Percentiles rank a stretch among this genome's conserved stretches.
Conservation (phyloP, 1,139 yeast species). For the Hansenula sp. region DNA sequence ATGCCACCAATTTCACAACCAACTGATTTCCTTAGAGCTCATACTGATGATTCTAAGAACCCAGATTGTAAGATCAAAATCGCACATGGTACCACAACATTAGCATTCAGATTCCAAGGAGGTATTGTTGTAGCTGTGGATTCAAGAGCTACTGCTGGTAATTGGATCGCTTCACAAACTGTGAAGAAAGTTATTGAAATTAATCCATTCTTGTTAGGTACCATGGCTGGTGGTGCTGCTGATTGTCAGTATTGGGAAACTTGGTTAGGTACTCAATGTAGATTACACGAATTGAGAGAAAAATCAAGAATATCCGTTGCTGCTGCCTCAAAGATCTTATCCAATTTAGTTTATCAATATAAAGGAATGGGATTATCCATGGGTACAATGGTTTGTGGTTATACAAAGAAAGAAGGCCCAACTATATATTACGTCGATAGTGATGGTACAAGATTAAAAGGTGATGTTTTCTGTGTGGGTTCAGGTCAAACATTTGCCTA, state of each 20-base stretch:
- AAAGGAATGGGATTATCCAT: slow-evolving; percentile 98
- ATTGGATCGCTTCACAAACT: slow-evolving; percentile 97
- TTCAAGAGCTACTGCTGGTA: slow-evolving; percentile 97
- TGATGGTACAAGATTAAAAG: slow-evolving; percentile 94
- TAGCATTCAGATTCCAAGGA: slow-evolving; percentile 93
- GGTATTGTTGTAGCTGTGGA: slow-evolving; percentile 97
- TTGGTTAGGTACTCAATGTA: slow-evolving; percentile 96
- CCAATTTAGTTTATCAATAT: slow-evolving; percentile 87
- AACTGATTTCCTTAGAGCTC: slow-evolving; percentile 94
- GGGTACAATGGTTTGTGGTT: slow-evolving; percentile 99
- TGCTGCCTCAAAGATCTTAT: slow-evolving; percentile 91
- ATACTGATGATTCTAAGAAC: slow-evolving; percentile 88
- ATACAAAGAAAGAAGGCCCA: slow-evolving; percentile 93
- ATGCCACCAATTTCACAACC: slow-evolving; percentile 89
- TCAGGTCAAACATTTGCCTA: slow-evolving; percentile 99
- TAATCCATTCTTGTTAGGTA: slow-evolving; percentile 91
- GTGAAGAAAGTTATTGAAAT: slow-evolving; percentile 96
- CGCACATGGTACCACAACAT: slow-evolving; percentile 98
- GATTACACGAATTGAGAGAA: slow-evolving; percentile 90
- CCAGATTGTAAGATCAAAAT: slow-evolving; percentile 94
- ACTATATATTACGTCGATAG: slow-evolving; percentile 94
- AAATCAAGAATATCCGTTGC: slow-evolving; percentile 94
- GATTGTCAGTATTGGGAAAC: slow-evolving; percentile 99
- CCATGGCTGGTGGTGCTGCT: slow-evolving; percentile 99
- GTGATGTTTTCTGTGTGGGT: slow-evolving; percentile 95